A percentile compares a stretch with the other conserved stretches of the same genome.
These are phyloP conservation scores for Rosa hybrid DNA, from an alignment of 331 rosid genomes.

Conservation along the genomic window DNA sequence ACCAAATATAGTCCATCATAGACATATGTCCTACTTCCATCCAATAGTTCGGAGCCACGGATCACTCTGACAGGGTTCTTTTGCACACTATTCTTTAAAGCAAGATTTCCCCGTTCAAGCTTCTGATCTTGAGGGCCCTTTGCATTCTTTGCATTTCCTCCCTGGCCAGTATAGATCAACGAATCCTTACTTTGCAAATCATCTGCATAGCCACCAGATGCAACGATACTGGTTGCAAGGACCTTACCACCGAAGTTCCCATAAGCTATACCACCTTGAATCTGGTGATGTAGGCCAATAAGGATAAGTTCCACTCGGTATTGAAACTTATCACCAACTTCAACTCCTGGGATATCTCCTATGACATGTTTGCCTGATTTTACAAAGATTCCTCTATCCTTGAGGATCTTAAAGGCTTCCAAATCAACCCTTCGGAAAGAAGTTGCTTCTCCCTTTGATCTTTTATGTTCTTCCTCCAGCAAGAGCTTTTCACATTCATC, in stretches of 20 bases:
- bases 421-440: slow-evolving; percentile 50
- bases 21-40: slow-evolving; percentile 62
- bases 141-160: slow-evolving; percentile 59
- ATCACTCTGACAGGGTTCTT: slow-evolving; percentile 77
- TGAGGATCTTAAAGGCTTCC: slow-evolving; percentile 54
- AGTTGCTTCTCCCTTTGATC: slow-evolving; percentile 34
- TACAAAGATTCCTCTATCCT: slow-evolving; percentile 45
- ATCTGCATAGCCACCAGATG: slow-evolving; percentile 76
- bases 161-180: slow-evolving; percentile 73
- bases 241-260: slow-evolving; percentile 43
- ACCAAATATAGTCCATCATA: slow-evolving; percentile 53
- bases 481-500: slow-evolving; percentile 52
- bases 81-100: slow-evolving; percentile 64
- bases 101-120: slow-evolving; percentile 85
- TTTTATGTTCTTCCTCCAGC: slow-evolving; percentile 39
- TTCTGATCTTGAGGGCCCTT: slow-evolving; percentile 84
- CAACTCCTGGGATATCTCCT: slow-evolving; percentile 75
- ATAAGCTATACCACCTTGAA: slow-evolving; percentile 75
- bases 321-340: slow-evolving; percentile 83
- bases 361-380: slow-evolving; percentile 57
- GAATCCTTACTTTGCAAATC: slow-evolving; percentile 63
- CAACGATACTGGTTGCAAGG: slow-evolving; percentile 77
- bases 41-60: slow-evolving; percentile 60
- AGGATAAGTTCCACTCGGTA: slow-evolving; percentile 74
- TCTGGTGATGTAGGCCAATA: slow-evolving; percentile 73